Percentiles rank a stretch among this genome's conserved stretches.
These are phyloP conservation scores for Fusarium continuum DNA, from an alignment of 2,329 filamentous ascomycete species.

Conservation along the genomic window DNA sequence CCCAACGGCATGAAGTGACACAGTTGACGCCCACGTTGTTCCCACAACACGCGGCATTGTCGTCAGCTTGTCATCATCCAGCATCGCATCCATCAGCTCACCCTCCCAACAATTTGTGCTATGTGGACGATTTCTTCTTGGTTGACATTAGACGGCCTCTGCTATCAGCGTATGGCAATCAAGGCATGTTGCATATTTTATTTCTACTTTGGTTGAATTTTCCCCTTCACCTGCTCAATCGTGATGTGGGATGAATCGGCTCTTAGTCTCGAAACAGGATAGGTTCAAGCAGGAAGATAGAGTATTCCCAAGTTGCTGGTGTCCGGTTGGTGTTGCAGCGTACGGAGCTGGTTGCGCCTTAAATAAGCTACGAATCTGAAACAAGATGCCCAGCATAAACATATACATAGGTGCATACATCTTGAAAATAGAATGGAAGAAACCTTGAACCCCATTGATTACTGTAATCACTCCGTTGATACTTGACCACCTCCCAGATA, in stretches of 20 bases:
- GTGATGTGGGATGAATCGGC: slow-evolving; percentile 6
- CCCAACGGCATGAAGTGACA: neutral
- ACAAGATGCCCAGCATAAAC: slow-evolving; percentile 10
- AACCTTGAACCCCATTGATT: slow-evolving; percentile 12
- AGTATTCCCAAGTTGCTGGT: neutral
- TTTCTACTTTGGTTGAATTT: neutral
- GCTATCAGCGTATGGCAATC: neutral
- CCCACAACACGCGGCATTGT: slow-evolving; percentile 10
- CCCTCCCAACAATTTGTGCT: slow-evolving; percentile 7
- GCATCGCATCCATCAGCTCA: slow-evolving; percentile 17
- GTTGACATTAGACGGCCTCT: neutral
- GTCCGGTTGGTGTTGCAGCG: slow-evolving; percentile 5
- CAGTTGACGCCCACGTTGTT: slow-evolving; percentile 9
- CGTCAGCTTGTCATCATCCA: slow-evolving; percentile 31
- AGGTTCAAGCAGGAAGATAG: neutral
- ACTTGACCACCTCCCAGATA: neutral
- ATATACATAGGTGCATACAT: no score
- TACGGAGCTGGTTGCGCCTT: neutral
- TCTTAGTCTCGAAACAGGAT: slow-evolving; percentile 9
- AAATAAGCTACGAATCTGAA: slow-evolving; percentile 19
- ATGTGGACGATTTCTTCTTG: slow-evolving; percentile 20
- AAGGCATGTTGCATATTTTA: neutral
- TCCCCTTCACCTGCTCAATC: slow-evolving; percentile 5
- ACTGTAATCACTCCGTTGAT: no score
- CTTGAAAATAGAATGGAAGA: slow-evolving; percentile 12